A percentile compares a stretch with the other conserved stretches of the same genome.
These are phyloP conservation scores for Fusarium avenaceum DNA, from an alignment of 2,329 filamentous ascomycete genomes.

Conservation along the genomic window DNA sequence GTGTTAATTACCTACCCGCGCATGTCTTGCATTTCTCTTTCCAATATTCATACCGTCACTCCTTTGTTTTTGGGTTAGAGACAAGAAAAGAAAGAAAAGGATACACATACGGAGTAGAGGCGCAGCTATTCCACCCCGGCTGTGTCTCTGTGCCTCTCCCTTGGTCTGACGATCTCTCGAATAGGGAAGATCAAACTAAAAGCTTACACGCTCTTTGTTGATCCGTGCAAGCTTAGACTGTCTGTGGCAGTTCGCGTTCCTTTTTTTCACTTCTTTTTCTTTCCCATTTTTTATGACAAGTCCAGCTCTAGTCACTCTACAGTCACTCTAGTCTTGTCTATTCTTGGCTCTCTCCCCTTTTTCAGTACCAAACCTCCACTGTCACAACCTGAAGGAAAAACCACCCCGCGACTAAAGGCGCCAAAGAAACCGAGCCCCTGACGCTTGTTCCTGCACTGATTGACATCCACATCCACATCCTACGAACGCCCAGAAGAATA, in stretches of 20 bases:
- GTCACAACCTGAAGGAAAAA: slow-evolving; percentile 15
- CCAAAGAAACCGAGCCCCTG: slow-evolving; percentile 37
- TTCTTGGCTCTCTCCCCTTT: slow-evolving; percentile 31
- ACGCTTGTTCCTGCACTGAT: slow-evolving; percentile 25
- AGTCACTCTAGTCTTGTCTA: slow-evolving; percentile 8
- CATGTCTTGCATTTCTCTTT: background rate
- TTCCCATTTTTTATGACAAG: background rate
- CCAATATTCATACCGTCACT: background rate
- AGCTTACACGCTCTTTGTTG: slow-evolving; percentile 7
- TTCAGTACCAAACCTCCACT: background rate
- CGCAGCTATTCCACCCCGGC: slow-evolving; percentile 16
- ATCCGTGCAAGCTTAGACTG: slow-evolving; percentile 15
- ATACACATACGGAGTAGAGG: background rate
- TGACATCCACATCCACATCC: background rate
- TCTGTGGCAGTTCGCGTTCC: slow-evolving; percentile 27
- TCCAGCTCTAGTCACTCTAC: background rate
- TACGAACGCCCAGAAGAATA: slow-evolving; percentile 12
- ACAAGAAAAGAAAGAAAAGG: background rate
- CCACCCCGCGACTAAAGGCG: slow-evolving; percentile 36
- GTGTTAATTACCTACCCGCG: slow-evolving; percentile 2
- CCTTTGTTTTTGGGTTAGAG: slow-evolving; percentile 1
- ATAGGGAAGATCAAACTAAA: slow-evolving; percentile 6
- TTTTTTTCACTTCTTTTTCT: slow-evolving; percentile 1
- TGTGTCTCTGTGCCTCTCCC: slow-evolving; percentile 3
- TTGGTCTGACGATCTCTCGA: background rate